phyloP scores from a whole-genome alignment of 2,329 filamentous ascomycete species.

The Fusarium heterosporum region DNA sequence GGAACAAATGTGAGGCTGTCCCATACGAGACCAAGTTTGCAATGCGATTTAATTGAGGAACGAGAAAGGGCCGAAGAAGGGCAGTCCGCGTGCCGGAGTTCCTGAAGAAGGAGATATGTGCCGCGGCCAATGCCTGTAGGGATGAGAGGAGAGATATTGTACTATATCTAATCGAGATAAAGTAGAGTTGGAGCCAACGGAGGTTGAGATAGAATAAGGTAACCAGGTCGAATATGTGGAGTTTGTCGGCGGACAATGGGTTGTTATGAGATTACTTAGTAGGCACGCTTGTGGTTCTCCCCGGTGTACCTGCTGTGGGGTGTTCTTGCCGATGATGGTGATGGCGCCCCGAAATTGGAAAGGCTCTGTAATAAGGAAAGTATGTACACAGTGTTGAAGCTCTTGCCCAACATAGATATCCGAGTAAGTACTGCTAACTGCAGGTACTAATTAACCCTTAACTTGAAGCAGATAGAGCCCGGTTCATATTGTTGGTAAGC shows the following conservation, averaged over 20 bases:
- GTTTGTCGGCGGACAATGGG: slow-evolving; percentile 15
- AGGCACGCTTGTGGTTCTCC: slow-evolving; percentile 26
- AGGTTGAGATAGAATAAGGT: slow-evolving; percentile 30
- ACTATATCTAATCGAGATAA: slow-evolving; percentile 1
- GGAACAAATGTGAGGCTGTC: background rate
- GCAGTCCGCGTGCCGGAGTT: slow-evolving; percentile 34
- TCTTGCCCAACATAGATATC: background rate
- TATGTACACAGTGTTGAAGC: background rate
- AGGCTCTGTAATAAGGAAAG: background rate
- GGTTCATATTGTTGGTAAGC: too few species aligned
- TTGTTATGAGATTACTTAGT: background rate
- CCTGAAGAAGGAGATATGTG: slow-evolving; percentile 12
- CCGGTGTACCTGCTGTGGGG: slow-evolving; percentile 16
- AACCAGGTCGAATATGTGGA: slow-evolving; percentile 35
- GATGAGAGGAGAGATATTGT: background rate
- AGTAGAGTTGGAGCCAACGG: background rate
- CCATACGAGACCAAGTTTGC: slow-evolving; percentile 26
- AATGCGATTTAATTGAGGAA: slow-evolving; percentile 27
- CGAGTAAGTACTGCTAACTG: too few species aligned
- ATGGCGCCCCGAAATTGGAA: slow-evolving; percentile 28
- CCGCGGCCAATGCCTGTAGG: slow-evolving; percentile 22
- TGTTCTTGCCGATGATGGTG: slow-evolving; percentile 26
- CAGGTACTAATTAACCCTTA: too few species aligned
- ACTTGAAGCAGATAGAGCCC: too few species aligned
- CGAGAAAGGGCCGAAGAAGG: slow-evolving; percentile 42